phyloP scores from a whole-genome alignment of 441 rosid genomes.

The Geranium incanum region DNA sequence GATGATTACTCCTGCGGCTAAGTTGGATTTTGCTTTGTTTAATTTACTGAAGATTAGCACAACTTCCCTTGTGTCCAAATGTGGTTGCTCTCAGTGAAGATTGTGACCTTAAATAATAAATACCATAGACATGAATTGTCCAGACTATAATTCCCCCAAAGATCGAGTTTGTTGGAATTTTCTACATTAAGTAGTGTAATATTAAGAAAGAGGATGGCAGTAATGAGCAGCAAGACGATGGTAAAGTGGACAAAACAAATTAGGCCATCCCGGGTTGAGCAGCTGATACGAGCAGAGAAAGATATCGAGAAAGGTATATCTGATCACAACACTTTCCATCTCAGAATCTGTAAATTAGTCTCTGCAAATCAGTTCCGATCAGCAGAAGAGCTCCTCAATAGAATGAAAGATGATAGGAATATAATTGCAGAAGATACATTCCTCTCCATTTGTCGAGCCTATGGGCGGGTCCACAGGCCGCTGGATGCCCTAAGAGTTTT shows the following conservation, averaged over 20 bases:
- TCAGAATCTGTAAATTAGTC: constrained; percentile 57
- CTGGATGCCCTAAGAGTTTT: constrained; percentile 61
- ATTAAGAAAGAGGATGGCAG: constrained; percentile 15
- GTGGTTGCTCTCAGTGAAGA: not conserved
- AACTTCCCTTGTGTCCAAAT: not conserved
- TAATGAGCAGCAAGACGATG: constrained; percentile 35
- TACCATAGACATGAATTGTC: too few relatives aligned
- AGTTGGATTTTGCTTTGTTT: not conserved
- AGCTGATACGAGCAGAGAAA: constrained; percentile 56
- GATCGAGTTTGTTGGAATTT: not conserved
- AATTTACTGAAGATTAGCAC: not conserved
- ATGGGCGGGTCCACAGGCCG: constrained; percentile 70
- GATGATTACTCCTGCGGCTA: not conserved
- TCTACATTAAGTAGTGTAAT: not conserved
- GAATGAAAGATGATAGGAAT: constrained; percentile 66
- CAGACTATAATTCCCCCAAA: too few relatives aligned
- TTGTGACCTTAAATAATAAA: not conserved
- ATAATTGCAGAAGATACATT: constrained; percentile 47
- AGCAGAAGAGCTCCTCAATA: constrained; percentile 62
- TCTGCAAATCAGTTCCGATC: constrained; percentile 57
- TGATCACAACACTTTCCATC: constrained; percentile 46
- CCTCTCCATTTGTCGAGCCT: constrained; percentile 66
- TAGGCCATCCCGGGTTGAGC: constrained; percentile 54
- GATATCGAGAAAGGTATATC: constrained; percentile 55
- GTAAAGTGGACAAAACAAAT: constrained; percentile 66